Evolutionary conservation across 257 asterid genomes (phyloP), one percentile per base, ranked within the genome.

Genomic region (Gentiana straminea): DNA sequence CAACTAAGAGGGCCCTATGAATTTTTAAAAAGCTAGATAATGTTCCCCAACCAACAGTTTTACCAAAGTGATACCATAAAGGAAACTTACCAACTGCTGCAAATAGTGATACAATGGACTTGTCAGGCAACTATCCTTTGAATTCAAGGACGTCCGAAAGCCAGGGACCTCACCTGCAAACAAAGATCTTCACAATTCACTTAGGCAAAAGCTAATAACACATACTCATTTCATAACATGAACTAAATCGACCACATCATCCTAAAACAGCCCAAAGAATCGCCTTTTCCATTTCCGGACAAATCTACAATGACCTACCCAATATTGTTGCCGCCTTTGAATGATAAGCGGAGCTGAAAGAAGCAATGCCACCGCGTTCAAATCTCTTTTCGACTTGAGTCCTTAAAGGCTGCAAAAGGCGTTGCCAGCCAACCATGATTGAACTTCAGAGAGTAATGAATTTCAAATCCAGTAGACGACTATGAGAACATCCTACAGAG

Each of bases 381-480:
- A 74, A 71, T 78, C 80, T 82, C 69, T 66, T 90, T 59, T 73
- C 76, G 65, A 84, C 75, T 68, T 78, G 93, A 67, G 72, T 82
- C 67, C 73, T 63, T 12, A 86, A 57, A 50, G 84, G 74, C 69
- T 73, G 95, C 72, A 89, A 54, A 77, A 78, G 80, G 49, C 83
- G 74, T 66, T 76, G 84, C 97, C 97, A 86, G 58, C 80, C 84
- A 71, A 62, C 83, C 97, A 89, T 89, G 12, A 55, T 54, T 65
- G 24, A 62, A 55, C 58, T 65, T 60, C 7, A 49, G 52, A 36
- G 44, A 58, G 46, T 70, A 43, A 70, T 48, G 59, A 15, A 43
- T 49, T 35, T 49, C 5, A 61, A 52, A 33, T 33, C 55, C 55
- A 51, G 44, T 41, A 12, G 38, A 15, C 37, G 47, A 48, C 32